These are phyloP conservation scores for Rhodotorula mucilaginosa DNA, from an alignment of 1,284 basidiomycete species.

Conservation along the genomic window DNA sequence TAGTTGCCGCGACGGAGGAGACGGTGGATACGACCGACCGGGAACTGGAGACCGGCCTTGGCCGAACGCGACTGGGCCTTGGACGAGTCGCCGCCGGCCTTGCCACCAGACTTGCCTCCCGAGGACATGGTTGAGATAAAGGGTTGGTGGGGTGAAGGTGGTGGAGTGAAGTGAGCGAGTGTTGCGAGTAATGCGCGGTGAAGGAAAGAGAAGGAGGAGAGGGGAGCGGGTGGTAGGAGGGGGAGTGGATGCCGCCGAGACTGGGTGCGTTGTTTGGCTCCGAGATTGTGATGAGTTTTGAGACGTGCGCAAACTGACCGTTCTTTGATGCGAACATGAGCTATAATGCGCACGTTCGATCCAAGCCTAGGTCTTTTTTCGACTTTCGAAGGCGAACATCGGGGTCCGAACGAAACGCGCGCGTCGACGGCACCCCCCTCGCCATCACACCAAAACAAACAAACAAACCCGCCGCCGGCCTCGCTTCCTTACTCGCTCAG, in stretches of 20 bases:
- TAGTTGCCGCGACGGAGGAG: conserved; percentile 54
- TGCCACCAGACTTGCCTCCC: conserved; percentile 56
- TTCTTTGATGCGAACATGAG: conserved; percentile 12
- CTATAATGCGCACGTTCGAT: background rate
- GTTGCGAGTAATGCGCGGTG: conserved; percentile 52
- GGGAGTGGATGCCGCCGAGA: too few species aligned
- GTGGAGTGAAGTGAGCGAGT: background rate
- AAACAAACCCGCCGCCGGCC: background rate
- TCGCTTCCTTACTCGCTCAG: background rate
- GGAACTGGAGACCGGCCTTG: conserved; percentile 79
- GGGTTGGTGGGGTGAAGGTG: conserved; percentile 52
- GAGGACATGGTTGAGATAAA: conserved; percentile 62
- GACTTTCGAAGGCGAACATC: background rate
- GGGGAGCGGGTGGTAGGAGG: conserved; percentile 56
- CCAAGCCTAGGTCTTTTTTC: too few species aligned
- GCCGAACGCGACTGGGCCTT: conserved; percentile 55
- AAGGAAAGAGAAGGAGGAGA: conserved; percentile 55
- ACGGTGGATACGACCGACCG: conserved; percentile 84
- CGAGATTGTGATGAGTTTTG: conserved; percentile 45
- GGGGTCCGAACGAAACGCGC: too few species aligned
- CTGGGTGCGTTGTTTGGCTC: conserved; percentile 56
- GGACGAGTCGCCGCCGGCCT: conserved; percentile 67
- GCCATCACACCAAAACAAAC: background rate
- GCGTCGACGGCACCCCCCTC: too few species aligned
- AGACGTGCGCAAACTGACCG: background rate